A percentile compares a stretch with the other conserved stretches of the same genome.
phyloP scores from a whole-genome alignment of 108 stramenopile species.

The Aurantiochytrium sp. region DNA sequence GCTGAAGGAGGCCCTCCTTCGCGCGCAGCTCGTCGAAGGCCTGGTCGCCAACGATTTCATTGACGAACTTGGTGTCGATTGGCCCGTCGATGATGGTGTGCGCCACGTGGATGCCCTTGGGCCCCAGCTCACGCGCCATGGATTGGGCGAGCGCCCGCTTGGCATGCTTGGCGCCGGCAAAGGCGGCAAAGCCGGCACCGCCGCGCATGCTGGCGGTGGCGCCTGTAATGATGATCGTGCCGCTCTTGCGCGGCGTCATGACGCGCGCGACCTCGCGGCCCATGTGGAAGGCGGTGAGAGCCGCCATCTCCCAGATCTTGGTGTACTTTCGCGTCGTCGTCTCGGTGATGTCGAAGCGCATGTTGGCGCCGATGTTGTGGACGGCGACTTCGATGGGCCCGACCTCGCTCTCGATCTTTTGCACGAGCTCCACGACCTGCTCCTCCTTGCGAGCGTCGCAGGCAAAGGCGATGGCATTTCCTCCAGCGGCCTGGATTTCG shows the following conservation, averaged over 20 bases:
- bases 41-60: not conserved
- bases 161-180: conserved; percentile 41
- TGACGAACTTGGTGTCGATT: conserved; percentile 33
- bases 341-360: conserved; percentile 27
- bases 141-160: conserved; percentile 37
- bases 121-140: conserved; percentile 43
- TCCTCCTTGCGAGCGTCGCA: conserved; percentile 30
- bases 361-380: conserved; percentile 38
- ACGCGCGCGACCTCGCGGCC: conserved; percentile 31
- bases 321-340: conserved; percentile 29
- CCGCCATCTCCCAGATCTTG: conserved; percentile 38
- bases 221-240: conserved; percentile 50
- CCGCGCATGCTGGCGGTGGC: conserved; percentile 44
- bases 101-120: conserved; percentile 46
- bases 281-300: conserved; percentile 33
- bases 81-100: conserved; percentile 45
- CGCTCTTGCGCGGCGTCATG: conserved; percentile 34
- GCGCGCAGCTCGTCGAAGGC: not conserved
- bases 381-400: conserved; percentile 35
- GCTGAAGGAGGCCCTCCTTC: not conserved
- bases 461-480: not conserved
- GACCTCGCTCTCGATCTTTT: not conserved
- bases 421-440: not conserved
- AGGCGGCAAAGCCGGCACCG: conserved; percentile 35
- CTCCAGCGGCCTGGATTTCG: not conserved